These are phyloP conservation scores for Albugo laibachii DNA, from an alignment of 352 stramenopile species.

Conservation along the genomic window DNA sequence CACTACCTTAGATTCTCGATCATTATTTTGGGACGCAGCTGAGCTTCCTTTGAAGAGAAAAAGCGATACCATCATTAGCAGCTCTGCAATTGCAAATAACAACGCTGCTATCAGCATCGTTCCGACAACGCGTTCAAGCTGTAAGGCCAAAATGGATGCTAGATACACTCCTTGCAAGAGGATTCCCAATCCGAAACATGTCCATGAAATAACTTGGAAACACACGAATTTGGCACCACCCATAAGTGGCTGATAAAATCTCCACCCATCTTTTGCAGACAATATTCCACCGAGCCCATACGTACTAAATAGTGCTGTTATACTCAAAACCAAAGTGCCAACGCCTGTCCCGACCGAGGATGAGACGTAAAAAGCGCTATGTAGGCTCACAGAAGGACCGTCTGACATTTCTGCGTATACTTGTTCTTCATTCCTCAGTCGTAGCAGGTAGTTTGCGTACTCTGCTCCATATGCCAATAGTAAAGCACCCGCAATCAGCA, in stretches of 20 bases:
- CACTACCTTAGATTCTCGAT: not conserved
- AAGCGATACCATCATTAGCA: conserved; percentile 71
- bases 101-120: conserved; percentile 37
- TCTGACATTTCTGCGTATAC: conserved; percentile 12
- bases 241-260: conserved; percentile 68
- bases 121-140: conserved; percentile 62
- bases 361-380: not conserved
- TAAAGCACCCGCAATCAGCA: conserved; percentile 45
- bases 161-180: conserved; percentile 57
- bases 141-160: conserved; percentile 52
- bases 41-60: conserved; percentile 25
- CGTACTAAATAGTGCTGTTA: conserved; percentile 67
- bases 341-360: conserved; percentile 38
- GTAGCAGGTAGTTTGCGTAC: conserved; percentile 30
- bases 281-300: conserved; percentile 60
- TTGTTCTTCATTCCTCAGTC: conserved; percentile 10
- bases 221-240: conserved; percentile 53
- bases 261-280: conserved; percentile 52
- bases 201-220: conserved; percentile 61
- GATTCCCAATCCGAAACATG: conserved; percentile 43
- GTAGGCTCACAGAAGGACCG: not conserved
- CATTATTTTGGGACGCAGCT: not conserved
- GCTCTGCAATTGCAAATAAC: conserved; percentile 40
- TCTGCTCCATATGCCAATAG: conserved; percentile 18
- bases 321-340: conserved; percentile 37